Evolutionary conservation across 73 alveolate species (phyloP), one percentile per base, ranked within the genome.

Genomic region (Durusdinium trenchii): DNA sequence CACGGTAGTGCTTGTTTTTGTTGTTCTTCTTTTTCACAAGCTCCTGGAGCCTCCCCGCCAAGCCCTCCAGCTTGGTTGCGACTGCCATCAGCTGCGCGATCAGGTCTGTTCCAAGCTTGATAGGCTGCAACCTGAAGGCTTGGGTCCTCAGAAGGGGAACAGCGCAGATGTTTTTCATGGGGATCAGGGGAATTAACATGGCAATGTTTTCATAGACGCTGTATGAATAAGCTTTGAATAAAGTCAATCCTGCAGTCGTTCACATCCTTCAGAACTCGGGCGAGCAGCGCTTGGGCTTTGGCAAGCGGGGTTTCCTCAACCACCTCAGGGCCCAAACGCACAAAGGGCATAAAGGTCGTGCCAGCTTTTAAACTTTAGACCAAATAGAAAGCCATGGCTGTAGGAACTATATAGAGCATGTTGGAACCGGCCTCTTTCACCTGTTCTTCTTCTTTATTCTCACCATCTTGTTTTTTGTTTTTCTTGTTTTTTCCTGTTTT

Each of bases 101-200:
- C 43, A 85, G 94, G 79, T 85, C 60, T 9, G 54, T 3, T 3
- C 51, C 16, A 75, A 85, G 50, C 52, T 54, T 51, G 79, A 85
- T 51, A 38, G 94, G 94, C 79, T 38, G 18, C 28, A 85, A 54
- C 76, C 36, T 85, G 94, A 85, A 85, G 9, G 94, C 52, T 42
- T 40, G 45, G 32, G 30, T 54, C 94, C 94, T 85, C 16, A 38
- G 45, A 54, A n/a, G 48, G 26, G 67, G 92, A 23, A 48, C 35
- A 0, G 38, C 52, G 36, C 14, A 20, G 14, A 26, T 20, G 79
- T 36, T 30, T 0, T n/a, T n/a, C n/a, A 60, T 23, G 73, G 18
- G 0, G n/a, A 60, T 60, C n/a, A 1, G 73, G 73, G 73, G 73
- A 60, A 32, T 1, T 23, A 60, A 60, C 18, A n/a, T n/a, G n/a